Evolutionary conservation across 257 asterid species (phyloP), one percentile per base, ranked within the genome.

Genomic region (Jacaranda mimosifolia): DNA sequence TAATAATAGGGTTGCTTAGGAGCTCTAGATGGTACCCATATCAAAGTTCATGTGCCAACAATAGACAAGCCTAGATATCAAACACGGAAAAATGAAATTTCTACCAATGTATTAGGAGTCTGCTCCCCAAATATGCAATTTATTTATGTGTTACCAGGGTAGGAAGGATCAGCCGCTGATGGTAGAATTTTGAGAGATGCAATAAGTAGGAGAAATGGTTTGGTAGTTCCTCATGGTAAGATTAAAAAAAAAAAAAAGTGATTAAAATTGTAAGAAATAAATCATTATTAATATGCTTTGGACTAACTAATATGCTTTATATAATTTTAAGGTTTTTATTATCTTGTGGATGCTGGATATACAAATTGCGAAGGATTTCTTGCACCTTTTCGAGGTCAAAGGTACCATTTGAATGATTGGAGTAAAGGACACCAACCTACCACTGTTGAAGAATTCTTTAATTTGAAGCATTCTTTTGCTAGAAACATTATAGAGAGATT

Each of bases 311-410:
- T 32, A 39, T 14, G 7, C 15, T 8, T 38, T 63, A n/a, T 15
- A 40, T 14, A 63, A 38, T 8, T 63, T 63, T 39, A 1, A 35
- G 36, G 48, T 62, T 62, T 21, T 1, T 62, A 62, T 62, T 62
- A 62, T 62, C 66, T 63, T 17, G 51, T 63, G 32, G 49, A 73
- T 58, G 62, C 5, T 42, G 32, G 62, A 73, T 73, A 60, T 60
- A 21, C 78, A 26, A 73, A 73, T 19, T 6, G 78, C 12, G 62
- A 60, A 1, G 70, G 78, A 42, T 73, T 73, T 46, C 70, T 68
- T 42, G 48, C 70, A 40, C 58, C 48, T 19, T 60, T 49, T 73
- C 3, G 26, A 73, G 69, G 58, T 9, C 69, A 71, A 51, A 71
- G 52, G 35, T 71, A 71, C 26, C 56, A 55, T 10, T 39, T 72